Conservation (phyloP, 1,284 basidiomycete genomes). For the Ceratobasidium sp. region DNA sequence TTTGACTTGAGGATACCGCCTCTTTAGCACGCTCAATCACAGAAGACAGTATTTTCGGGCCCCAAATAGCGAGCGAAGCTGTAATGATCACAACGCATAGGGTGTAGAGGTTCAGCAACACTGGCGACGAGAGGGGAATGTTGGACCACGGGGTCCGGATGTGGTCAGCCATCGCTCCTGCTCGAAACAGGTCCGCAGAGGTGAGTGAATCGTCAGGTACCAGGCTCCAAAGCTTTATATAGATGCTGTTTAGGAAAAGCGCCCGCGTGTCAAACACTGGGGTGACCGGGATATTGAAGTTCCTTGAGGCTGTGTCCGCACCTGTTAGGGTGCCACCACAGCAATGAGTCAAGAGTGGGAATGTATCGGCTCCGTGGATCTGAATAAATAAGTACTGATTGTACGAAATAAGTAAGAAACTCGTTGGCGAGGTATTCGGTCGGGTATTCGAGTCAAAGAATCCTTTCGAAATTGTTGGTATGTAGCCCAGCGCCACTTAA, state of each 20-base stretch:
- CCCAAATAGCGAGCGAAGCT: constrained; percentile 29
- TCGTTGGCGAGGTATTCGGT: too few relatives aligned
- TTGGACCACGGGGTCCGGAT: neutral
- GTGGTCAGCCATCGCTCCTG: constrained; percentile 1
- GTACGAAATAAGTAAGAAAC: too few relatives aligned
- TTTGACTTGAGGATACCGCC: neutral
- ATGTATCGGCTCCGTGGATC: too few relatives aligned
- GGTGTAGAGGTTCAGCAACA: constrained; percentile 26
- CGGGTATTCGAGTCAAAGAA: too few relatives aligned
- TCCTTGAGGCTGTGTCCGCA: constrained; percentile 1
- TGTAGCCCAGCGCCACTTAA: too few relatives aligned
- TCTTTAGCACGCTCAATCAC: constrained; percentile 27
- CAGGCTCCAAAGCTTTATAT: constrained; percentile 7
- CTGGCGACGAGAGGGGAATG: constrained; percentile 23
- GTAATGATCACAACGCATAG: constrained; percentile 23
- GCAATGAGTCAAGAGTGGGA: too few relatives aligned
- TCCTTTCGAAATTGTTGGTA: too few relatives aligned
- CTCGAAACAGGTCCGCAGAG: neutral
- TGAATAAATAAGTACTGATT: too few relatives aligned
- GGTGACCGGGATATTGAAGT: too few relatives aligned
- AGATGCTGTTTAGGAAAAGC: constrained; percentile 7
- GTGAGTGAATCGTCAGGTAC: neutral
- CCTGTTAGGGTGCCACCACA: neutral
- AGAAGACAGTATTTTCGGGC: constrained; percentile 4
- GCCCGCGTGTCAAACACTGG: neutral